phyloP scores from a whole-genome alignment of 139 green algal genomes.

The Monoraphidium neglectum region DNA sequence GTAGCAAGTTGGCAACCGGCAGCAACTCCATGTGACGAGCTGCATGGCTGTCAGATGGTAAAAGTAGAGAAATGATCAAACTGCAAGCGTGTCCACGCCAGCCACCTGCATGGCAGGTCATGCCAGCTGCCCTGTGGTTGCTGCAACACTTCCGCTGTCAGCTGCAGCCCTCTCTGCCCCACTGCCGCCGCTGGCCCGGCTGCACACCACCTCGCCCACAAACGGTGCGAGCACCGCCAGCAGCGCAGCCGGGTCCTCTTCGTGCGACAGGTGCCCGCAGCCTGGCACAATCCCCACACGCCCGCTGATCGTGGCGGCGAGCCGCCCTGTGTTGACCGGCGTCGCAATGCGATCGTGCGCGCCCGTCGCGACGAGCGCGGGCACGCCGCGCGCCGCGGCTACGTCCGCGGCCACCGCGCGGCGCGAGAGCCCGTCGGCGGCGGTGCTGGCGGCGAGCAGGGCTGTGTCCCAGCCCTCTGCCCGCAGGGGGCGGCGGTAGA shows the following conservation, averaged over 20 bases:
- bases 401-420: slow-evolving; percentile 35
- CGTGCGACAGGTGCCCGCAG: slow-evolving; percentile 79
- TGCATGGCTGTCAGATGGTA: too few species aligned
- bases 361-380: slow-evolving; percentile 58
- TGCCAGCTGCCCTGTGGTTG: too few species aligned
- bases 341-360: slow-evolving; percentile 54
- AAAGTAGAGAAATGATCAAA: too few species aligned
- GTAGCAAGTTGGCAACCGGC: too few species aligned
- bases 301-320: too few species aligned
- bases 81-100: too few species aligned
- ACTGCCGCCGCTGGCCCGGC: neutral
- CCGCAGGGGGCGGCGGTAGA: slow-evolving; percentile 72
- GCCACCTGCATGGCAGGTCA: too few species aligned
- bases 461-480: slow-evolving; percentile 70
- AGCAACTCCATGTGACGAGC: too few species aligned
- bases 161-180: neutral
- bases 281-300: slow-evolving; percentile 45
- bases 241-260: slow-evolving; percentile 65
- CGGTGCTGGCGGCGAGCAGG: slow-evolving; percentile 55
- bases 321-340: slow-evolving; percentile 11
- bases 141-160: too few species aligned
- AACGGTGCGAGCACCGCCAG: slow-evolving; percentile 54
- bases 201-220: slow-evolving; percentile 31
- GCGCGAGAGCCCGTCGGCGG: slow-evolving; percentile 15
- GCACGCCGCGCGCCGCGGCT: slow-evolving; percentile 31